A percentile compares a stretch with the other conserved stretches of the same genome.
Evolutionary conservation across 208 protist genomes (phyloP).

Genomic region (Trypanosomatidae sp.): DNA sequence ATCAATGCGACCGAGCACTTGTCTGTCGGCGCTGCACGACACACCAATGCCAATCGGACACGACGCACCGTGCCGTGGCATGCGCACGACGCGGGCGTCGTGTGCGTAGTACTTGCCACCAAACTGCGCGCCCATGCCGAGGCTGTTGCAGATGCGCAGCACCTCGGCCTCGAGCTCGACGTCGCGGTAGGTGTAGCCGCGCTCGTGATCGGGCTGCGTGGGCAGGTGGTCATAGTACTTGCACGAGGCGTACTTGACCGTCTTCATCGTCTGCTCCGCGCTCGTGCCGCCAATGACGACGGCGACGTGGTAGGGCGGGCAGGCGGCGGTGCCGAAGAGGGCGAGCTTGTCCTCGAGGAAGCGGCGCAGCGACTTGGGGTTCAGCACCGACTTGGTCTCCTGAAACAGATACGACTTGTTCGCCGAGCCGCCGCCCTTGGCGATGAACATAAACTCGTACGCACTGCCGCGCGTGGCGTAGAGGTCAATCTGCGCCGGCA

Average conservation of each 20-base stretch:
- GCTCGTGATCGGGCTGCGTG: slow-evolving; percentile 69
- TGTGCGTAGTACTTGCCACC: slow-evolving; percentile 98
- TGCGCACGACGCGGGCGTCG: slow-evolving; percentile 92
- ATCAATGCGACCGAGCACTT: slow-evolving; percentile 91
- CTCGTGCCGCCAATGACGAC: slow-evolving; percentile 95
- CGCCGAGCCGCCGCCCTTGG: slow-evolving; percentile 95
- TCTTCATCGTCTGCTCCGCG: slow-evolving; percentile 94
- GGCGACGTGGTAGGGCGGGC: slow-evolving; percentile 95
- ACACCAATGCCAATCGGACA: slow-evolving; percentile 92
- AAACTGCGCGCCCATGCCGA: slow-evolving; percentile 96
- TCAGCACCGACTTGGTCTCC: slow-evolving; percentile 94
- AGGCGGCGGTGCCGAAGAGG: slow-evolving; percentile 93
- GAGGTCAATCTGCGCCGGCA: slow-evolving; percentile 96
- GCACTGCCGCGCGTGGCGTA: slow-evolving; percentile 89
- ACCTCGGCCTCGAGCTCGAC: slow-evolving; percentile 88
- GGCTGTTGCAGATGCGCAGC: slow-evolving; percentile 72
- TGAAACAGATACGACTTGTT: slow-evolving; percentile 97
- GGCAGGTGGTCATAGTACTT: slow-evolving; percentile 92
- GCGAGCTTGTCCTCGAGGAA: slow-evolving; percentile 92
- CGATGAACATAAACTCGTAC: slow-evolving; percentile 95
- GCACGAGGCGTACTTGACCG: slow-evolving; percentile 91
- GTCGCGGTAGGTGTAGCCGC: slow-evolving; percentile 91
- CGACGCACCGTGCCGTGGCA: slow-evolving; percentile 88
- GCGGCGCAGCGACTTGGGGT: slow-evolving; percentile 78
- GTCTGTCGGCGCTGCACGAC: slow-evolving; percentile 95